Evolutionary conservation across 371 early-diverging fungal genomes (phyloP), one percentile per base, ranked within the genome.

Genomic region (Dinochytrium kinnereticum): DNA sequence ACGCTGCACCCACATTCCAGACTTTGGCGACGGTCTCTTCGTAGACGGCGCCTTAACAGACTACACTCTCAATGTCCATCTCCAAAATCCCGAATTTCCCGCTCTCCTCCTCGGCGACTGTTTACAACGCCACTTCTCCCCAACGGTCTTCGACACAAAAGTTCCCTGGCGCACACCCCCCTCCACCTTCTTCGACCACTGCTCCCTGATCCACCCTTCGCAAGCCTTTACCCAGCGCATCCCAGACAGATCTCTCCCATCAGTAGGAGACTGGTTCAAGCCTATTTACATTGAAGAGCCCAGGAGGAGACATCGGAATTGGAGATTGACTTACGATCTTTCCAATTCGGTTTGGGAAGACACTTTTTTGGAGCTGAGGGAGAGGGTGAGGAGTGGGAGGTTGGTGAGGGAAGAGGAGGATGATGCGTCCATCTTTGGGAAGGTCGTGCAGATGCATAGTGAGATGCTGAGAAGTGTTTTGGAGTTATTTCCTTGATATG

Each of bases 11-110:
- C 73, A 70, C 70, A 78, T 81, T n/a, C 49, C 40, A 5, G 76
- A 74, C 44, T 37, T 72, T 15, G 78, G 78, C 3, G 53, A 64
- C 5, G 78, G 78, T 26, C 69, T 74, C 31, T 81, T 68, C 53
- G 31, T 78, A 21, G 81, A 81, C 68, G 79, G 78, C 51, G 81
- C 74, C 1, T 15, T 78, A 19, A 76, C 75, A 0, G 77, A 81
- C 74, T 78, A 71, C 64, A 68, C 70, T 26, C 70, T 81, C 49
- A 81, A 77, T 73, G 33, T 49, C 61, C 36, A 61, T 49, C 33
- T 77, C 36, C 68, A 19, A 24, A 26, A 38, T 61, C 65, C 64
- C 21, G 31, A 31, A 1, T 37, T 30, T 24, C 79, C 71, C 1
- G 72, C 65, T 34, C 71, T 79, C 39, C 67, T 79, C 39, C 53